These are phyloP conservation scores for Spergularia azorica DNA, from an alignment of 179 eudicot species.

Conservation along the genomic window DNA sequence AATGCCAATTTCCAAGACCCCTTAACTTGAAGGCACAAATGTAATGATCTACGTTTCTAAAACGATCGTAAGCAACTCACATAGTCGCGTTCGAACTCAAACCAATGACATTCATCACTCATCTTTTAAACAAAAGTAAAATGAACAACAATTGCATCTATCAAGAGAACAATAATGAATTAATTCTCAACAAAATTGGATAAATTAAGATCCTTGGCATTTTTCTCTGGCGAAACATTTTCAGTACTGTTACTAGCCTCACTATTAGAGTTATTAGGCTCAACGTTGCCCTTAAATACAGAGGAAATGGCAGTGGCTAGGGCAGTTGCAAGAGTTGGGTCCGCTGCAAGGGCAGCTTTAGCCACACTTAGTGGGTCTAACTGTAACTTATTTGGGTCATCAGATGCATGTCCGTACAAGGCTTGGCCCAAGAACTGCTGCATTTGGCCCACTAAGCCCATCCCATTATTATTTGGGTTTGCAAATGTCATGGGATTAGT, in stretches of 20 bases:
- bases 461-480: conserved; percentile 21
- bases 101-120: too few relatives aligned
- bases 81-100: too few relatives aligned
- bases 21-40: too few relatives aligned
- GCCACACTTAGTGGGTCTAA: conserved; percentile 34
- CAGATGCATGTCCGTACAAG: conserved; percentile 1
- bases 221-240: conserved; percentile 9
- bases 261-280: conserved; percentile 13
- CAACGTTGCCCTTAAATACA: conserved; percentile 38
- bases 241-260: conserved; percentile 22
- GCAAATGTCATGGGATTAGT: conserved; percentile 10
- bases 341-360: conserved; percentile 51
- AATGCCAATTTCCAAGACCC: too few relatives aligned
- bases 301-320: conserved; percentile 61
- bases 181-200: conserved; percentile 24
- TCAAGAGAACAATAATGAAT: neutral
- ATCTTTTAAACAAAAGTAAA: too few relatives aligned
- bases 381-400: conserved; percentile 10
- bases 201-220: conserved; percentile 14
- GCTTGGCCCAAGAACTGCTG: conserved; percentile 34
- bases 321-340: conserved; percentile 55
- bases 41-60: too few relatives aligned
- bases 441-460: conserved; percentile 16
- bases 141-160: too few relatives aligned
- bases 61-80: too few relatives aligned